Evolutionary conservation across 2,329 filamentous ascomycete species (phyloP), one percentile per base, ranked within the genome.

Genomic region (Sphaerostilbella broomeana): DNA sequence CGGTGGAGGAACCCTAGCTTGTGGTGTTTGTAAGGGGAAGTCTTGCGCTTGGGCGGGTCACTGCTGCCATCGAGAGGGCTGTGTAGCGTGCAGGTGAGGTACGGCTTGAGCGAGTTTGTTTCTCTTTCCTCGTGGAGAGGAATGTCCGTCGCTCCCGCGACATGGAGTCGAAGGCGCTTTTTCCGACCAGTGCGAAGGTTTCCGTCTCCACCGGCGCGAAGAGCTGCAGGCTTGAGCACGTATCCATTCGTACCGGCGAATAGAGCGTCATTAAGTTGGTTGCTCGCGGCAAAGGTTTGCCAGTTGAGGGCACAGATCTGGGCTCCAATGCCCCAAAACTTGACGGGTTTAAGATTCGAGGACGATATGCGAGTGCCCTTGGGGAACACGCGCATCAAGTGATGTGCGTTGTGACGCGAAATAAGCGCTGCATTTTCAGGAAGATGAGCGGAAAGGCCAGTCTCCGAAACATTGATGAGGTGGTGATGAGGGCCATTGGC

Each of bases 261-360:
- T 1, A 84, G 63, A 0, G 79, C 80, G 51, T 82, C 78, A 53
- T 84, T 84, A 47, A 84, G 64, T 56, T 84, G 80, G 63, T 80
- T 79, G 51, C 70, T 70, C 6, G 72, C 71, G 22, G 77, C 77
- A 47, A 82, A 84, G 0, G 72, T 80, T 52, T 84, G 80, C 75
- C 79, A 80, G 59, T 84, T 84, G 37, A 84, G 65, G 3, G 80
- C 80, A 53, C 77, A 82, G 32, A 84, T 78, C 50, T 84, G 80
- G 3, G 79, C 79, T 1, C 80, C 80, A 4, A 82, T 55, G 6
- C 69, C 77, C 80, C 80, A 84, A 54, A 80, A 84, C 0, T 71
- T 68, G 0, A 79, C 69, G 0, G 77, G 79, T 38, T 69, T 68
- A 3, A 84, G 68, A 51, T 84, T 84, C 24, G 67, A 70, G 2